Conservation (phyloP, 2,329 filamentous ascomycete species). For the Fusarium cicatricum region DNA sequence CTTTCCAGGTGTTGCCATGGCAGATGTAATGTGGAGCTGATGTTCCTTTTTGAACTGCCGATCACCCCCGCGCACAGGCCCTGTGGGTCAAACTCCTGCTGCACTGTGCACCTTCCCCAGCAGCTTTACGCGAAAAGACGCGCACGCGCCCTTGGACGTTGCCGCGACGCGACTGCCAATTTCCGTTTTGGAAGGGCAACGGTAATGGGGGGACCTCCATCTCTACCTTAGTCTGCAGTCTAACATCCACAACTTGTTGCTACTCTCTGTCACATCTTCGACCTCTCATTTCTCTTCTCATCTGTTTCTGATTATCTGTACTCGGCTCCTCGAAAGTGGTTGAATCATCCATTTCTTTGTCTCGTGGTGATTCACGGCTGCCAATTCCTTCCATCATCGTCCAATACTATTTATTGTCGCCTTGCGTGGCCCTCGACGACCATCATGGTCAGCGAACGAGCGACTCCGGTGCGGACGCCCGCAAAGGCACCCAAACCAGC, state of each 20-base stretch:
- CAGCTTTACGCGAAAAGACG: slow-evolving; percentile 41
- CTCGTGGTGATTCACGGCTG: slow-evolving; percentile 28
- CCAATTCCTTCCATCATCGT: neutral
- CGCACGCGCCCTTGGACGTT: slow-evolving; percentile 22
- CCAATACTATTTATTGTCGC: slow-evolving; percentile 1
- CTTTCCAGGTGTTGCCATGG: no score
- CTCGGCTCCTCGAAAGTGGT: neutral
- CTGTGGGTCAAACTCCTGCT: slow-evolving; percentile 6
- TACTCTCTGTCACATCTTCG: neutral
- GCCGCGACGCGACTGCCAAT: slow-evolving; percentile 32
- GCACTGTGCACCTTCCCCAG: slow-evolving; percentile 21
- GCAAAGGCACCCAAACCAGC: slow-evolving; percentile 44
- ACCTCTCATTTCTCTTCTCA: slow-evolving; percentile 7
- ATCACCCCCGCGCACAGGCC: neutral
- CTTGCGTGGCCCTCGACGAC: slow-evolving; percentile 5
- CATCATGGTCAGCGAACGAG: slow-evolving; percentile 45
- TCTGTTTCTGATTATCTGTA: slow-evolving; percentile 6
- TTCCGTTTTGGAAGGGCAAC: neutral
- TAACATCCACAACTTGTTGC: neutral
- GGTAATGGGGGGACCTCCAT: neutral
- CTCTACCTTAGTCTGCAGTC: slow-evolving; percentile 3
- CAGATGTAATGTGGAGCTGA: neutral
- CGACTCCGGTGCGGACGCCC: slow-evolving; percentile 45
- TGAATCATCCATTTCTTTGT: neutral
- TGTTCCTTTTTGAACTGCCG: neutral